Evolutionary conservation across 352 stramenopile species (phyloP).

Genomic region (Plasmopara muralis): DNA sequence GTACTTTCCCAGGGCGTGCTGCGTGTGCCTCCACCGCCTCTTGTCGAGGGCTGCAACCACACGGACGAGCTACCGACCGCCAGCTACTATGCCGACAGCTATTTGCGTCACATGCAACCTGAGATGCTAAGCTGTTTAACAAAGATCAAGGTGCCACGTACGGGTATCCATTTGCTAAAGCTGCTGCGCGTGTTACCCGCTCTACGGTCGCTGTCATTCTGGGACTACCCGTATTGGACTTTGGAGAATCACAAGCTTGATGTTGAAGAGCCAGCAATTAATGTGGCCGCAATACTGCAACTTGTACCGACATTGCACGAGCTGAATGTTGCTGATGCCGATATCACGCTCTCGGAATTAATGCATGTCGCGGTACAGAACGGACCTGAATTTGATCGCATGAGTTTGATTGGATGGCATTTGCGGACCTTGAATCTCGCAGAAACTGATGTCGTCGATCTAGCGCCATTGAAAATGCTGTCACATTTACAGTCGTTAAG

Average conservation of each 20-base stretch:
- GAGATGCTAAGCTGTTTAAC: conserved; percentile 31
- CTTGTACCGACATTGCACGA: conserved; percentile 29
- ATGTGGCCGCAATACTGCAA: conserved; percentile 29
- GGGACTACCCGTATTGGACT: conserved; percentile 34
- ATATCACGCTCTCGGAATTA: too few relatives aligned
- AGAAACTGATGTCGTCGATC: conserved; percentile 29
- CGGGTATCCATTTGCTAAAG: conserved; percentile 34
- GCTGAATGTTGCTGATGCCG: conserved; percentile 17
- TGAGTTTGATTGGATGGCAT: not conserved
- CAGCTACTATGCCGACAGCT: conserved; percentile 32
- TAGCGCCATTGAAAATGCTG: conserved; percentile 23
- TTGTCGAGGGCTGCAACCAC: conserved; percentile 1
- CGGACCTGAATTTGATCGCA: too few relatives aligned
- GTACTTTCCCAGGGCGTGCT: conserved; percentile 35
- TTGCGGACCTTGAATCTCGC: conserved; percentile 27
- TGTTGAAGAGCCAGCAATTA: conserved; percentile 27
- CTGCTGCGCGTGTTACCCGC: conserved; percentile 27
- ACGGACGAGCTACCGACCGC: conserved; percentile 15
- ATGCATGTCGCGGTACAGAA: too few relatives aligned
- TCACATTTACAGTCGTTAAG: conserved; percentile 29
- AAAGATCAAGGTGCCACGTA: conserved; percentile 27
- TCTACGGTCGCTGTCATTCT: conserved; percentile 12
- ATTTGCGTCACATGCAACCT: conserved; percentile 25
- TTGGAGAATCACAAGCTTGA: too few relatives aligned
- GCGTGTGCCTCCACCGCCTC: conserved; percentile 28